phyloP scores from a whole-genome alignment of 371 early-diverging fungal species.

The Coemansia sp. region DNA sequence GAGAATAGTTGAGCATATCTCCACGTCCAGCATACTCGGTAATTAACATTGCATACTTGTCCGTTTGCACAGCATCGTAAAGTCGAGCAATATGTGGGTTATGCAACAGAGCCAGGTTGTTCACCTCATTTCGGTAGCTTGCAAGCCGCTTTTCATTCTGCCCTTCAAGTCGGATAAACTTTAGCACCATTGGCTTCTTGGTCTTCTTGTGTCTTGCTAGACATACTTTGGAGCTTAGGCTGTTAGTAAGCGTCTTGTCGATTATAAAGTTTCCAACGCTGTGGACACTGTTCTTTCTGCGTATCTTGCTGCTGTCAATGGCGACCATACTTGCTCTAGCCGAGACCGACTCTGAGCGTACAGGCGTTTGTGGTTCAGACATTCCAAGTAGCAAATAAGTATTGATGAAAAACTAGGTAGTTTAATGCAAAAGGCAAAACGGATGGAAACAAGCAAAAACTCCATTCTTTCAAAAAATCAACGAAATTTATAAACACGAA shows the following conservation, averaged over 20 bases:
- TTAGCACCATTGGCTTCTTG: constrained; percentile 4
- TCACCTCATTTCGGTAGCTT: not conserved
- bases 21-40: not conserved
- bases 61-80: not conserved
- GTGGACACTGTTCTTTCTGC: not conserved
- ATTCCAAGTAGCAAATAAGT: not conserved
- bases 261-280: constrained; percentile 1
- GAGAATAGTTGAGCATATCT: not conserved
- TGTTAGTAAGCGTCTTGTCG: constrained; percentile 4
- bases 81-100: constrained; percentile 6
- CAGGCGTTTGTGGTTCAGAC: constrained; percentile 4
- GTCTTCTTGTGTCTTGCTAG: constrained; percentile 4
- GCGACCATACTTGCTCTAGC: not conserved
- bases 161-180: constrained; percentile 3
- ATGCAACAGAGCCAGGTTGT: not conserved
- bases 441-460: not conserved
- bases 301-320: constrained; percentile 3
- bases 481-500: not conserved
- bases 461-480: not conserved
- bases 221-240: constrained; percentile 1
- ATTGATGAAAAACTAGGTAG: not conserved
- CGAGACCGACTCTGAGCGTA: constrained; percentile 3
- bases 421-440: not conserved
- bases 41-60: not conserved
- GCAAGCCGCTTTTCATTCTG: constrained; percentile 1